Evolutionary conservation across 345 rosid genomes (phyloP), one percentile per base, ranked within the genome.

Genomic region (Salix viminalis): DNA sequence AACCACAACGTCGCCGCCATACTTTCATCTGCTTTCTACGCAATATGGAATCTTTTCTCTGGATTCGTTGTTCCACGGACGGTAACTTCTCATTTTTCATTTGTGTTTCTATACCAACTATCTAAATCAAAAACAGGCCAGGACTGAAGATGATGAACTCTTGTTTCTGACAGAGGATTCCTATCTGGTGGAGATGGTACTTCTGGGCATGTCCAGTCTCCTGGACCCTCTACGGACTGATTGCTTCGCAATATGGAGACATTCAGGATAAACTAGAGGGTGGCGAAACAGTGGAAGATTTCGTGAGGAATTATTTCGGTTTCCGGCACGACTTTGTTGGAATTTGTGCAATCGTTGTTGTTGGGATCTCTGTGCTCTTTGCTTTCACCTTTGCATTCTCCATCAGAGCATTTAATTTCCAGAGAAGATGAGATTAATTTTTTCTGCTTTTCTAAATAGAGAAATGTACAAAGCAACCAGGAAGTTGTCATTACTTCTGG

Each of bases 131-230:
- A 13, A 24, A 8, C 30, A 72, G 24, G 8, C 5, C 37, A 56
- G 11, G 32, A 28, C 75, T 70, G 46, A 48, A 65, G 41, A 2
- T 3, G 5, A 73, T 46, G 73, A 62, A 72, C 39, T 12, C 71
- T 41, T 52, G 10, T 16, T 19, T 74, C 28, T 73, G 60, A 72
- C 89, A 90, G 92, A 86, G 90, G 80, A 76, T 87, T 46, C 92
- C 92, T 3, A 39, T 84, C 21, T 89, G 94, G 94, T 90, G 92
- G 92, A 89, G 90, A 83, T 90, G 94, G 92, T 87, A 87, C 79
- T 89, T 72, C 69, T 89, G 94, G 92, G 23, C 61, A 7, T 84
- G 86, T 71, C 94, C 91, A 0, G 67, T 89, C 30, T 46, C 91
- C 10, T 90, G 91, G 91, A 86, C 87, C 18, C 37, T 90, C 67